Evolutionary conservation across 768 basidiomycete species (phyloP).

Genomic region (Cubamyces lactineus): DNA sequence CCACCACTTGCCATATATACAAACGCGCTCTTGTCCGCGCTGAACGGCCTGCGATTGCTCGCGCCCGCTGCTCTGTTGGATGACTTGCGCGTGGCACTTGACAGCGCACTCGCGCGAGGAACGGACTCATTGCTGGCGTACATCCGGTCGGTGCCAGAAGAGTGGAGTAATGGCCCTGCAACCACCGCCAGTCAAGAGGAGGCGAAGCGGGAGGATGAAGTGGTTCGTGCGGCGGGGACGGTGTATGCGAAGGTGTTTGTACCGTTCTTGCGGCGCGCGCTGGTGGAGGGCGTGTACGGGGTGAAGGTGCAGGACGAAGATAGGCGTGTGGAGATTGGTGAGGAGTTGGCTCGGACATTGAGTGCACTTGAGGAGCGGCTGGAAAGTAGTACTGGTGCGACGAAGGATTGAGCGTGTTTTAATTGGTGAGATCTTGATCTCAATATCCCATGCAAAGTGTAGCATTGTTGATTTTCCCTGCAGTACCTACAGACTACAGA

Average conservation of each 20-base stretch:
- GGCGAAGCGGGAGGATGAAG: slow-evolving; percentile 36
- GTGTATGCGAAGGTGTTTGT: slow-evolving; percentile 66
- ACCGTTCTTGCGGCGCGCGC: slow-evolving; percentile 70
- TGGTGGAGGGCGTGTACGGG: slow-evolving; percentile 79
- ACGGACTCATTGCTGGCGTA: slow-evolving; percentile 54
- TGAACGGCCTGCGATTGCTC: slow-evolving; percentile 83
- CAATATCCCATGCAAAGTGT: no score
- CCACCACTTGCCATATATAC: slow-evolving; percentile 71
- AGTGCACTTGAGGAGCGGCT: slow-evolving; percentile 4
- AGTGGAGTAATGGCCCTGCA: slow-evolving; percentile 3
- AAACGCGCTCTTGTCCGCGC: slow-evolving; percentile 70
- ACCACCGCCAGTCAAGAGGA: slow-evolving; percentile 31
- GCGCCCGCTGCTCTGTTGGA: slow-evolving; percentile 65
- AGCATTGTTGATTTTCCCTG: no score
- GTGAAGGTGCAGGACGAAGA: slow-evolving; percentile 13
- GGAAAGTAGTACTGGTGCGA: neutral
- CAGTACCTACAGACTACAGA: no score
- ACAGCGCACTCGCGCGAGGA: slow-evolving; percentile 50
- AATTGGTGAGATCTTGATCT: neutral
- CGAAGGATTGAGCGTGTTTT: neutral
- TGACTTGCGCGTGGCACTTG: slow-evolving; percentile 54
- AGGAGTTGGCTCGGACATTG: slow-evolving; percentile 14
- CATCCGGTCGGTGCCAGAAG: slow-evolving; percentile 25
- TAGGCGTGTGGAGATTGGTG: neutral
- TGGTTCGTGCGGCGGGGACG: slow-evolving; percentile 51